Evolutionary conservation across 345 rosid genomes (phyloP).

Genomic region (Boechera stricta): DNA sequence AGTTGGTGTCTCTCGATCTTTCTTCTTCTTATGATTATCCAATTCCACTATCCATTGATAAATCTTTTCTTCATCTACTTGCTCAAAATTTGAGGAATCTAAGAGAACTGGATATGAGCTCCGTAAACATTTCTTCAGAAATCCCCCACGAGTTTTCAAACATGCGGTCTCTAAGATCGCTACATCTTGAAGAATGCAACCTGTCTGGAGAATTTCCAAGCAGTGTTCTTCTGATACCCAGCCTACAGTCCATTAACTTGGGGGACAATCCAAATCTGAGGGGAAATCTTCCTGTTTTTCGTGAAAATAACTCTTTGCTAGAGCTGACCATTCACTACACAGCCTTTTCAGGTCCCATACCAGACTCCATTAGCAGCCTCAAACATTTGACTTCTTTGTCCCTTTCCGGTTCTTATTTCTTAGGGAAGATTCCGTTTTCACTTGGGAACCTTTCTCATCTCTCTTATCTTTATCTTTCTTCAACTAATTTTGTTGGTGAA

Average conservation of each 20-base stretch:
- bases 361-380: too few relatives aligned
- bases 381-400: too few relatives aligned
- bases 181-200: not conserved
- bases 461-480: too few relatives aligned
- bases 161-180: not conserved
- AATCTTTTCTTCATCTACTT: too few relatives aligned
- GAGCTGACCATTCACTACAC: not conserved
- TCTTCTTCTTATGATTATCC: too few relatives aligned
- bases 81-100: too few relatives aligned
- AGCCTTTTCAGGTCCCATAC: not conserved
- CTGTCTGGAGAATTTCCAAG: not conserved
- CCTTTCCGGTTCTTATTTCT: too few relatives aligned
- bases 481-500: not conserved
- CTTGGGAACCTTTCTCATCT: too few relatives aligned
- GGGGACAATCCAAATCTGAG: not conserved
- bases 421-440: too few relatives aligned
- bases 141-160: conserved; percentile 1
- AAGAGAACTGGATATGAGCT: too few relatives aligned
- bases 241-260: not conserved
- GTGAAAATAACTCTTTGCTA: not conserved
- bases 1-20: not conserved
- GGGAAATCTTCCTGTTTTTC: not conserved
- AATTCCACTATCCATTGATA: too few relatives aligned
- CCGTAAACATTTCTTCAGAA: not conserved
- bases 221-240: not conserved